Base-by-base conservation (phyloP, 129 eudicot genomes). In the sunflower (Helianthus annuus) region DNA sequence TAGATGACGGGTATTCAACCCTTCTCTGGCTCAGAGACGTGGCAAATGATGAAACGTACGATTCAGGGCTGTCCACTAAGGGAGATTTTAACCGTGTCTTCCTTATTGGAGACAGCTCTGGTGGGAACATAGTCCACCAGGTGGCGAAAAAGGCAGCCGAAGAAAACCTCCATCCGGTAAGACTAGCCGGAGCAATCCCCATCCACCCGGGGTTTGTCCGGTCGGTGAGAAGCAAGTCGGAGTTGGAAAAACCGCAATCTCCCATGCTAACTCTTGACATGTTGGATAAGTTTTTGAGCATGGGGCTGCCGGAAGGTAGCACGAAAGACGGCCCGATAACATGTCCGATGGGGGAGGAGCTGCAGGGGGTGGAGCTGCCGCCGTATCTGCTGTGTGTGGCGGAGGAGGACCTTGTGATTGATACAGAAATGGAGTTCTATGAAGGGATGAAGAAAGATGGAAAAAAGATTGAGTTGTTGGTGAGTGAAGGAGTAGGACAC, bases 61-160 rank as follows among this genome's bases (percentile, higher is more conserved):
- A 84, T 13, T 62, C 88, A n/a, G 4, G 3, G 36, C 79, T 81
- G 85, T 40, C 75, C 2, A 57, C 59, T 3, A 73, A 60, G 0
- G 92, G 81, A 1, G 90, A 91, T 44, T 88, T 91, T 15, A 75
- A 14, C 70, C 83, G 92, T 17, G 91, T 91, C 4, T 91, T 88
- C 75, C 84, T 88, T 11, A 83, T 88, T 0, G 97, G 96, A 7
- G 96, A 88, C 76, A 91, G 93, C 84, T 86, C 96, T 29, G 97
- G 97, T 39, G 97, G 85, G 4, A 88, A 84, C 76, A 69, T 91
- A 9, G 96, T 84, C 42, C 96, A 86, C 68, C 74, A 91, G 39
- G 87, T 91, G 44, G 92, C 92, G 0, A 86, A 78, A 75, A 80
- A 71, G 6, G 92, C 90, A 2, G 76, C 77, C 10, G 14, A 10